Conservation (phyloP, 1,284 basidiomycete species). For the Sanguinoderma infundibulare region DNA sequence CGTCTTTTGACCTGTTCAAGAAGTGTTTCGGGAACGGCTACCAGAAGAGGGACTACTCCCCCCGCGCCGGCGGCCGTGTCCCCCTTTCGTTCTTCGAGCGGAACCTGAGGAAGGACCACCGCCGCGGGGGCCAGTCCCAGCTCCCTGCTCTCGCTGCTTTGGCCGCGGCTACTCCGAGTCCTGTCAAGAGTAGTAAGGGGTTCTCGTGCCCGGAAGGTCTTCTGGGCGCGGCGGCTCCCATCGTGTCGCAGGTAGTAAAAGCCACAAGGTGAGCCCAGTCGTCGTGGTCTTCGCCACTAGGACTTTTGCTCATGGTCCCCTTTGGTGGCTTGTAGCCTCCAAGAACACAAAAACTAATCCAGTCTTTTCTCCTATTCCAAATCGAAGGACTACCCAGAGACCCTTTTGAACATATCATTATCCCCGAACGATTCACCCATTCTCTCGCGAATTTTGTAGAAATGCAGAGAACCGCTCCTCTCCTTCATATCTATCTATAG, state of each 20-base stretch:
- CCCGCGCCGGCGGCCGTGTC: background rate
- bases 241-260: background rate
- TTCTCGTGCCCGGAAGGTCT: background rate
- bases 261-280: background rate
- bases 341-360: background rate
- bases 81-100: background rate
- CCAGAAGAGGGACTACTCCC: background rate
- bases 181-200: background rate
- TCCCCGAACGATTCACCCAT: background rate
- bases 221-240: background rate
- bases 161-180: background rate
- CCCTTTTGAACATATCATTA: background rate
- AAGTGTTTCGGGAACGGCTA: slow-evolving; percentile 2
- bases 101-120: background rate
- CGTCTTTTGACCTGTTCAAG: background rate
- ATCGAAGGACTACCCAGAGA: background rate
- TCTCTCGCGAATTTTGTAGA: too few relatives aligned
- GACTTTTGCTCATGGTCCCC: background rate
- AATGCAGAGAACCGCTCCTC: background rate
- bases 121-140: background rate
- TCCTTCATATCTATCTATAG: background rate
- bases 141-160: background rate
- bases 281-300: too few relatives aligned
- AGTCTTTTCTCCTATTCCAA: background rate
- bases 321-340: background rate